Evolutionary conservation across 352 stramenopile genomes (phyloP).

Genomic region (Aphanomyces cochlioides): DNA sequence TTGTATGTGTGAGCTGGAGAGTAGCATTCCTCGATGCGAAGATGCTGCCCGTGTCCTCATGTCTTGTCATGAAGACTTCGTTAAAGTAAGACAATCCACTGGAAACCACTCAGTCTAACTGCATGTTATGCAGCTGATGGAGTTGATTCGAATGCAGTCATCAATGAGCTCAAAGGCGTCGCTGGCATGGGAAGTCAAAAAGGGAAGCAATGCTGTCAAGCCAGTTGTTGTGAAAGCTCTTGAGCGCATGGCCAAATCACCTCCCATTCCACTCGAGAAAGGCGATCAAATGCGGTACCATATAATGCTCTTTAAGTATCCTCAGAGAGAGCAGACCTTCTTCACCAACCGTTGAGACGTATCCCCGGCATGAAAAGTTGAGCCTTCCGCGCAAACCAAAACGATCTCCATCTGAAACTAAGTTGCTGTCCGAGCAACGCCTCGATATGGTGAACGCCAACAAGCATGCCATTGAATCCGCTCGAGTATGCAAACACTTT

Average conservation of each 20-base stretch:
- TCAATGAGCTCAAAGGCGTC: conserved; percentile 19
- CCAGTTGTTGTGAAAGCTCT: conserved; percentile 24
- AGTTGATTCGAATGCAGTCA: conserved; percentile 29
- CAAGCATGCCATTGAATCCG: conserved; percentile 31
- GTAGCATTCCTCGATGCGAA: conserved; percentile 18
- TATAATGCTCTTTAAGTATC: background rate
- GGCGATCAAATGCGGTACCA: background rate
- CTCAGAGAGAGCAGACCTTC: background rate
- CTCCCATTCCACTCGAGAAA: background rate
- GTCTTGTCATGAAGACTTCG: conserved; percentile 29
- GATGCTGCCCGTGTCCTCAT: conserved; percentile 25
- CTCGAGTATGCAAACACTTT: conserved; percentile 10
- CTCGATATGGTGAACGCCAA: conserved; percentile 28
- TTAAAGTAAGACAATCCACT: conserved; percentile 12
- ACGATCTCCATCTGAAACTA: conserved; percentile 27
- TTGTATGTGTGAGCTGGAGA: conserved; percentile 31
- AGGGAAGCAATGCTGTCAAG: conserved; percentile 21
- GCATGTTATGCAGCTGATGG: conserved; percentile 11
- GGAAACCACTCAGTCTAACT: background rate
- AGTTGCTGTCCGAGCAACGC: conserved; percentile 28
- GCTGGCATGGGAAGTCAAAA: conserved; percentile 30
- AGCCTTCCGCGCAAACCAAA: conserved; percentile 28
- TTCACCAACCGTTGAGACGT: background rate
- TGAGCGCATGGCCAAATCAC: conserved; percentile 27
- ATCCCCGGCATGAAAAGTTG: conserved; percentile 8